Evolutionary conservation across 306 rosid species (phyloP).

Genomic region (Phaseolus lunatus): DNA sequence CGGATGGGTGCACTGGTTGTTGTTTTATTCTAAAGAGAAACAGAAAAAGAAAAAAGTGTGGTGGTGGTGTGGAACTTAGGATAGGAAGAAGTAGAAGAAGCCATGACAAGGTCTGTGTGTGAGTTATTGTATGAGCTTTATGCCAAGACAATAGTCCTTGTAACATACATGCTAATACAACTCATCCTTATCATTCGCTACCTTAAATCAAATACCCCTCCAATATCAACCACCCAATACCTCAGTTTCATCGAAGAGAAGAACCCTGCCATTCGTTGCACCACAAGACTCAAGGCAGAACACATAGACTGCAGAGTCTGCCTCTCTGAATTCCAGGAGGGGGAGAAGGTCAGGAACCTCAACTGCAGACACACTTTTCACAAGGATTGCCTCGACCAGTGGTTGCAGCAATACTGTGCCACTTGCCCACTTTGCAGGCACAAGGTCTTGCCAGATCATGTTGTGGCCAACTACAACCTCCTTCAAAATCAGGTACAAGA

Average conservation of each 20-base stretch:
- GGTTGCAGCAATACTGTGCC: slow-evolving; percentile 78
- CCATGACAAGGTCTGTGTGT: slow-evolving; percentile 69
- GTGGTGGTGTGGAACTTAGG: neutral
- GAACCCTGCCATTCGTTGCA: slow-evolving; percentile 64
- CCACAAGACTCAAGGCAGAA: slow-evolving; percentile 13
- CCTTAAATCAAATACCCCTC: slow-evolving; percentile 49
- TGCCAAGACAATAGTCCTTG: slow-evolving; percentile 59
- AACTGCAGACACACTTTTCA: slow-evolving; percentile 85
- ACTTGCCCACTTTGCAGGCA: slow-evolving; percentile 93
- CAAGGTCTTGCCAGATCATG: slow-evolving; percentile 77
- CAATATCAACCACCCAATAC: slow-evolving; percentile 70
- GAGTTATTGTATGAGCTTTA: slow-evolving; percentile 66
- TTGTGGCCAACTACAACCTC: slow-evolving; percentile 58
- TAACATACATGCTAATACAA: slow-evolving; percentile 66
- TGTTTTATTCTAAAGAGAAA: neutral
- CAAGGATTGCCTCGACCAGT: slow-evolving; percentile 78
- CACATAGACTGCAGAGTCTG: slow-evolving; percentile 75
- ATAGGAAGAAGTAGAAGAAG: slow-evolving; percentile 37
- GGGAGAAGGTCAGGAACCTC: slow-evolving; percentile 70
- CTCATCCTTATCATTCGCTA: slow-evolving; percentile 51
- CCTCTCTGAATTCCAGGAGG: slow-evolving; percentile 78
- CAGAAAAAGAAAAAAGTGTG: no score
- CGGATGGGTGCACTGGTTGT: neutral
- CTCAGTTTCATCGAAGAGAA: slow-evolving; percentile 74
- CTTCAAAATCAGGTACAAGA: slow-evolving; percentile 66